phyloP scores from a whole-genome alignment of 2,329 filamentous ascomycete genomes.

The Neoarthrinium moseri region DNA sequence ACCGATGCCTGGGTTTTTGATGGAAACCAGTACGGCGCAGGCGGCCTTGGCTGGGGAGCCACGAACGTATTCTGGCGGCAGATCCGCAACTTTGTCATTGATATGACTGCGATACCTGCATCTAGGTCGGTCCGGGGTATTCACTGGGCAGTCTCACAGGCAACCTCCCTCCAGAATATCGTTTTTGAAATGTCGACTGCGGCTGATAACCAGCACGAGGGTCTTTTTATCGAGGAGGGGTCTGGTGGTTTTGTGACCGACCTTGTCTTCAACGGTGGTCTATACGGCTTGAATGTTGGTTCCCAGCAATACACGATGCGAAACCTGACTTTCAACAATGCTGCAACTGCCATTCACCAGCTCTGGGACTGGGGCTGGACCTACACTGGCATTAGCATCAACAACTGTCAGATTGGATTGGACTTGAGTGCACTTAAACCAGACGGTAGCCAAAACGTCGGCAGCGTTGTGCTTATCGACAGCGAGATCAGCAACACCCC shows the following conservation, averaged over 20 bases:
- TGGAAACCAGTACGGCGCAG: constrained; percentile 40
- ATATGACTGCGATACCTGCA: constrained; percentile 49
- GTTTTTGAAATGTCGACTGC: constrained; percentile 49
- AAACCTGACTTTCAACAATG: constrained; percentile 64
- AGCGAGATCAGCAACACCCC: constrained; percentile 67
- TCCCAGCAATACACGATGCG: constrained; percentile 65
- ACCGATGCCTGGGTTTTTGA: constrained; percentile 45
- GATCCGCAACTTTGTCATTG: constrained; percentile 56
- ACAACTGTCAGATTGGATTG: constrained; percentile 63
- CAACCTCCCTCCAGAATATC: constrained; percentile 58
- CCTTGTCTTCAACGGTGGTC: constrained; percentile 69
- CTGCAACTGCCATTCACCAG: constrained; percentile 66
- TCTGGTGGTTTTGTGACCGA: constrained; percentile 68
- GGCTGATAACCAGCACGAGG: constrained; percentile 48
- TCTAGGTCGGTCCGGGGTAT: constrained; percentile 50
- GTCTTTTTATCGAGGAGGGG: constrained; percentile 63
- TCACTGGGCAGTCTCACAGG: constrained; percentile 69
- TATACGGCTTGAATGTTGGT: constrained; percentile 63
- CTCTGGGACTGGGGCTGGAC: constrained; percentile 78
- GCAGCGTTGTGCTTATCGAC: constrained; percentile 74
- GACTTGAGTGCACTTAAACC: constrained; percentile 57
- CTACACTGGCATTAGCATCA: constrained; percentile 64
- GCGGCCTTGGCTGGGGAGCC: constrained; percentile 45
- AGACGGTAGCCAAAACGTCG: constrained; percentile 56
- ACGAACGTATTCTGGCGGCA: constrained; percentile 58